A percentile compares a stretch with the other conserved stretches of the same genome.
These are phyloP conservation scores for Hypsizygus ulmarius DNA, from an alignment of 1,284 basidiomycete genomes.

Conservation along the genomic window DNA sequence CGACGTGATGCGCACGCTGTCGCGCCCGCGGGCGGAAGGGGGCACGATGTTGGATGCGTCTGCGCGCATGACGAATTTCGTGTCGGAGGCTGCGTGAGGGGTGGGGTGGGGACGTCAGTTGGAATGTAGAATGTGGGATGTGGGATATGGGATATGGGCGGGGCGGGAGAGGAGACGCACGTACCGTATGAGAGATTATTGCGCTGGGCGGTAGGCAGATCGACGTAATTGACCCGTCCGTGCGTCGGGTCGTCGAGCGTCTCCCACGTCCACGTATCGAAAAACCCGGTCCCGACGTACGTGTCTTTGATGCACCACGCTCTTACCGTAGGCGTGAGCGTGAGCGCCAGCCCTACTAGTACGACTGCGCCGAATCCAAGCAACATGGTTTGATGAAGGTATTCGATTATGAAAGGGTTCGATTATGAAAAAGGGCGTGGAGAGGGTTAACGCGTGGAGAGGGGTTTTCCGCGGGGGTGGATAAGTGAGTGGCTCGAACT, in stretches of 20 bases:
- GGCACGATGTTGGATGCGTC: constrained; percentile 38
- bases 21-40: constrained; percentile 39
- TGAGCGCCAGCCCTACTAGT: constrained; percentile 8
- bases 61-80: constrained; percentile 51
- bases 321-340: neutral
- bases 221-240: constrained; percentile 53
- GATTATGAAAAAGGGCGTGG: too few species aligned
- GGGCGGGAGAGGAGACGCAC: constrained; percentile 8
- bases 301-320: constrained; percentile 30
- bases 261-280: constrained; percentile 45
- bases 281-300: constrained; percentile 43
- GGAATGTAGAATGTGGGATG: neutral
- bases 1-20: constrained; percentile 51
- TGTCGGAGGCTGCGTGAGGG: constrained; percentile 38
- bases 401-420: neutral
- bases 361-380: constrained; percentile 2
- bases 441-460: too few species aligned
- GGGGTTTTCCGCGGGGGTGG: too few species aligned
- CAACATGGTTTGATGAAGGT: constrained; percentile 7
- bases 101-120: too few species aligned
- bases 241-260: constrained; percentile 53
- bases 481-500: too few species aligned
- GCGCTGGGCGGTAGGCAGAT: constrained; percentile 34
- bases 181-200: constrained; percentile 43
- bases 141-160: neutral